Percentiles rank a stretch among this genome's conserved stretches.
phyloP scores from a whole-genome alignment of 2,329 filamentous ascomycete genomes.

The Colletotrichum musicola region DNA sequence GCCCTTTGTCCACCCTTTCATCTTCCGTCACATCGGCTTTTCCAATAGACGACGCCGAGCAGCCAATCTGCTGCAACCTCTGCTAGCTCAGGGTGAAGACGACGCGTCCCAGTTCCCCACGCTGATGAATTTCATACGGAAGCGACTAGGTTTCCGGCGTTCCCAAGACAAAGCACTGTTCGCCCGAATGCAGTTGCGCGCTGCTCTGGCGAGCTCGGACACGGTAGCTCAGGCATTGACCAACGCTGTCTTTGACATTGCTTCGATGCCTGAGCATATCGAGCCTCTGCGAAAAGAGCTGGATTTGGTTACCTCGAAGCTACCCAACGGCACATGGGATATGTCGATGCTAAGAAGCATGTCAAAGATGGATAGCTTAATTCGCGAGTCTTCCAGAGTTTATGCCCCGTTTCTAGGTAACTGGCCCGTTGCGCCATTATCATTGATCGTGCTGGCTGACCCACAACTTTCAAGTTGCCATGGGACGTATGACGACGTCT shows the following conservation, averaged over 20 bases:
- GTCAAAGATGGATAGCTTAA: slow-evolving; percentile 19
- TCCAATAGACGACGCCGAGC: neutral
- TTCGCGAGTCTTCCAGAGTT: slow-evolving; percentile 13
- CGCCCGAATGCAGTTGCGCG: slow-evolving; percentile 13
- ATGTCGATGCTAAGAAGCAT: slow-evolving; percentile 18
- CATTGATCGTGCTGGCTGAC: neutral
- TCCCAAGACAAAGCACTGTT: neutral
- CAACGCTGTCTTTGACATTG: slow-evolving; percentile 21
- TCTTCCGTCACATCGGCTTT: slow-evolving; percentile 12
- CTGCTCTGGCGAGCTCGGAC: slow-evolving; percentile 15
- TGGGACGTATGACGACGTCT: slow-evolving; percentile 18
- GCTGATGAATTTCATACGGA: neutral
- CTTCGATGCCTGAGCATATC: neutral
- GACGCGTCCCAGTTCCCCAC: neutral
- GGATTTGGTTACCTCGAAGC: neutral
- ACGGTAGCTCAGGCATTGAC: slow-evolving; percentile 18
- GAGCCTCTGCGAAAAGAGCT: neutral
- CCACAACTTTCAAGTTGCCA: neutral
- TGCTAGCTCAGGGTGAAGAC: neutral
- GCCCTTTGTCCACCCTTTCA: slow-evolving; percentile 20
- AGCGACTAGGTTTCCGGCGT: neutral
- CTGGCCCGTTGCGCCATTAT: accelerated
- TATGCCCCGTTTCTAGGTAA: slow-evolving; percentile 12
- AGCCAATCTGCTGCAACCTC: neutral
- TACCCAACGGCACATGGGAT: neutral